Conservation (phyloP, 78 protist genomes). For the Tieghemostelium lacteum region DNA sequence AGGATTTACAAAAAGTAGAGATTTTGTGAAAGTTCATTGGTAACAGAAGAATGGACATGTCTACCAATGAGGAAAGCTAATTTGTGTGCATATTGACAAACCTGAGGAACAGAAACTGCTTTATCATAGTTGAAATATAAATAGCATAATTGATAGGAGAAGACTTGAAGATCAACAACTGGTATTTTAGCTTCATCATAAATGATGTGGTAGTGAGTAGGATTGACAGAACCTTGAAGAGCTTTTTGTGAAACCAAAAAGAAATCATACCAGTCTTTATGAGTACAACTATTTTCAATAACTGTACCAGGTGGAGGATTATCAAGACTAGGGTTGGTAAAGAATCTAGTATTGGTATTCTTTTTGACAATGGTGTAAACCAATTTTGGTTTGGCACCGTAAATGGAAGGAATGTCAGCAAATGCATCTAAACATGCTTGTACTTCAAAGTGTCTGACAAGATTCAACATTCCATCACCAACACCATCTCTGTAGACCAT, state of each 20-base stretch:
- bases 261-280: conserved; percentile 47
- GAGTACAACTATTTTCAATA: conserved; percentile 4
- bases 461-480: conserved; percentile 70
- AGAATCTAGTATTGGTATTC: conserved; percentile 78
- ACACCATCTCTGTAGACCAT: conserved; percentile 76
- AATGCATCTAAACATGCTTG: conserved; percentile 11
- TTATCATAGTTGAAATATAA: conserved; percentile 43
- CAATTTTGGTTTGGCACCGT: conserved; percentile 42
- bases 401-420: conserved; percentile 3
- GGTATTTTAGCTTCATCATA: conserved; percentile 15
- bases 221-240: conserved; percentile 52
- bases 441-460: conserved; percentile 20
- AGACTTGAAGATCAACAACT: conserved; percentile 4
- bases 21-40: background rate
- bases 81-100: conserved; percentile 44
- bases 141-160: conserved; percentile 18
- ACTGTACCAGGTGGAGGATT: conserved; percentile 77
- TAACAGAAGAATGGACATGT: background rate
- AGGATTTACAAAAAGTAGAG: conserved; percentile 22
- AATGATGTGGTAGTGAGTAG: conserved; percentile 71
- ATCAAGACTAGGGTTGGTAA: background rate
- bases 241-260: conserved; percentile 52
- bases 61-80: conserved; percentile 38
- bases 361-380: conserved; percentile 55
- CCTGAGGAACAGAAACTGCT: conserved; percentile 24